These are phyloP conservation scores for Botrytis medusae DNA, from an alignment of 2,329 filamentous ascomycete genomes.

Conservation along the genomic window DNA sequence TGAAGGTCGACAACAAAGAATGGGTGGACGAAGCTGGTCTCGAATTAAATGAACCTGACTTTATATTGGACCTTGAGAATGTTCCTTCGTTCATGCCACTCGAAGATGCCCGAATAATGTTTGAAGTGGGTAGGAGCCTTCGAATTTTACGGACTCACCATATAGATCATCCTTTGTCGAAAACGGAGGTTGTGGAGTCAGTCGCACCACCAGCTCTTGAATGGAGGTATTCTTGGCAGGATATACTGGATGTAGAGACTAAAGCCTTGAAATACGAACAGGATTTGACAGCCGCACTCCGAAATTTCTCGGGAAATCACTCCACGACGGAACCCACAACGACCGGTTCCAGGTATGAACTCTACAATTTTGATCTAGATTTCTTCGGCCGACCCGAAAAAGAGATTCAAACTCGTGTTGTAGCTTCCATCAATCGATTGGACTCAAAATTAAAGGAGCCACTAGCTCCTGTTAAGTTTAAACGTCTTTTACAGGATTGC, in stretches of 20 bases:
- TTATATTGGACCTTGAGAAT: conserved; percentile 60
- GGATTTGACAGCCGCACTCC: conserved; percentile 42
- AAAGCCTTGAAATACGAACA: conserved; percentile 57
- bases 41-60: conserved; percentile 58
- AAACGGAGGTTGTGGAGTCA: conserved; percentile 47
- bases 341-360: background rate
- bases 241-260: conserved; percentile 62
- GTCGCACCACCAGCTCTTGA: conserved; percentile 57
- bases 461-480: conserved; percentile 29
- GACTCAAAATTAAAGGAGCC: conserved; percentile 42
- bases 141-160: conserved; percentile 71
- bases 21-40: conserved; percentile 60
- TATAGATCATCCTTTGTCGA: conserved; percentile 66
- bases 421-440: conserved; percentile 52
- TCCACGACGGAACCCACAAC: background rate
- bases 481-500: conserved; percentile 30
- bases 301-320: background rate
- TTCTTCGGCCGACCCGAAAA: conserved; percentile 51
- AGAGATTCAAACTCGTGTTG: conserved; percentile 49
- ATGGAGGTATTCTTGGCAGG: conserved; percentile 72
- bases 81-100: conserved; percentile 71
- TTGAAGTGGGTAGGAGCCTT: conserved; percentile 76
- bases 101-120: conserved; percentile 70
- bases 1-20: conserved; percentile 55
- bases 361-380: conserved; percentile 32